Evolutionary conservation across 2,329 filamentous ascomycete species (phyloP).

Genomic region (Pleomassaria siparia): DNA sequence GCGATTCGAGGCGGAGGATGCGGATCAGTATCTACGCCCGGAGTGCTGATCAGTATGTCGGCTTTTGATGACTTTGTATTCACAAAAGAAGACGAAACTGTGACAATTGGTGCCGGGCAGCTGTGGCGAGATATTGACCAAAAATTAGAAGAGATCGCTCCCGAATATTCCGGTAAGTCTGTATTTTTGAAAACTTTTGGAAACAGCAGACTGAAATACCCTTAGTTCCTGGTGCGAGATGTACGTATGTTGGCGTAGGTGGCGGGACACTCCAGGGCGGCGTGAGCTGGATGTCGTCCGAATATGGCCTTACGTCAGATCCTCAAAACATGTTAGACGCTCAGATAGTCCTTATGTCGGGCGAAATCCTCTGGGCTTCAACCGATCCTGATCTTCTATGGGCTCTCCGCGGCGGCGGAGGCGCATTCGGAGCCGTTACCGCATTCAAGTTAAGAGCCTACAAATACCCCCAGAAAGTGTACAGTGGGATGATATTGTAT

Average conservation of each 20-base stretch:
- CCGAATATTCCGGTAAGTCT: slow-evolving; percentile 34
- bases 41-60: slow-evolving; percentile 42
- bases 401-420: slow-evolving; percentile 46
- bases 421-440: slow-evolving; percentile 34
- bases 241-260: slow-evolving; percentile 44
- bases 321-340: slow-evolving; percentile 46
- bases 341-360: slow-evolving; percentile 43
- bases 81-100: slow-evolving; percentile 29
- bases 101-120: slow-evolving; percentile 41
- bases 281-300: slow-evolving; percentile 43
- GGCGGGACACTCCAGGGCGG: slow-evolving; percentile 43
- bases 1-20: slow-evolving; percentile 42
- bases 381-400: slow-evolving; percentile 45
- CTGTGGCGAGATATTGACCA: slow-evolving; percentile 42
- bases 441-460: slow-evolving; percentile 30
- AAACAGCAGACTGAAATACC: not conserved
- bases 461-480: slow-evolving; percentile 27
- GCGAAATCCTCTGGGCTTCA: slow-evolving; percentile 42
- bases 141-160: slow-evolving; percentile 37
- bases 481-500: slow-evolving; percentile 14
- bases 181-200: not conserved
- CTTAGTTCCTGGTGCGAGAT: slow-evolving; percentile 37
- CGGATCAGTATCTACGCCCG: slow-evolving; percentile 38
- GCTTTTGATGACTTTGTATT: slow-evolving; percentile 43
- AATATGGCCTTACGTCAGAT: slow-evolving; percentile 44